Evolutionary conservation across 129 eudicot genomes (phyloP), one percentile per base, ranked within the genome.

Genomic region (Gnaphalium uliginosum): DNA sequence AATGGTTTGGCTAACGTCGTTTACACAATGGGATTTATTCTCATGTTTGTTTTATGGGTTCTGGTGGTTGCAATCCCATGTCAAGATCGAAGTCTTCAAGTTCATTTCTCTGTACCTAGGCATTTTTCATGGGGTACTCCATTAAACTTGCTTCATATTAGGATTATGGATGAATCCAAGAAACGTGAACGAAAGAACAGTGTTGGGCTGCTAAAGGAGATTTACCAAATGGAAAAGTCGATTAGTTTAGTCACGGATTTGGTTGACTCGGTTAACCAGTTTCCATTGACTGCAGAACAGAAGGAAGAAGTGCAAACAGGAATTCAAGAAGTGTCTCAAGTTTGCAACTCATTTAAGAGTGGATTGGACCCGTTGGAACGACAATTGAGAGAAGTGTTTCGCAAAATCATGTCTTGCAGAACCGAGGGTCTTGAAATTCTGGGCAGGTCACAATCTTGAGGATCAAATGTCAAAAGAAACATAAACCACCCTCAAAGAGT

Each of bases 31-130:
- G 81, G 86, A 39, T 92, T 86, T 68, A 80, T 92, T 9, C 86
- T 89, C 19, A 73, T 86, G 90, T 87, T 92, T 76, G 96, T 88
- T 4, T 73, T 89, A 66, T 92, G 98, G 98, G 82, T 80, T 57
- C 79, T 92, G 13, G 96, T 92, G 69, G 98, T 92, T 19, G 92
- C 98, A 26, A 73, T 92, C 72, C 98, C 98, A 2, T 92, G 98
- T 79, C 98, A 92, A 74, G 96, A 92, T 69, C 83, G 96, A 19
- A 78, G 84, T 41, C 81, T 86, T 65, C 93, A 89, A 77, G 66
- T 79, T 63, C 43, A 86, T 61, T 87, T 92, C 41, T 59, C 96
- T 4, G 78, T 89, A 35, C 98, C 96, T 1, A 82, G 96, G 54
- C 90, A 92, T 13, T 89, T 82, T 61, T 69, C 82, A 0, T 92